Conservation (phyloP, 2,329 filamentous ascomycete species). For the Sphaerulina vaccinii region DNA sequence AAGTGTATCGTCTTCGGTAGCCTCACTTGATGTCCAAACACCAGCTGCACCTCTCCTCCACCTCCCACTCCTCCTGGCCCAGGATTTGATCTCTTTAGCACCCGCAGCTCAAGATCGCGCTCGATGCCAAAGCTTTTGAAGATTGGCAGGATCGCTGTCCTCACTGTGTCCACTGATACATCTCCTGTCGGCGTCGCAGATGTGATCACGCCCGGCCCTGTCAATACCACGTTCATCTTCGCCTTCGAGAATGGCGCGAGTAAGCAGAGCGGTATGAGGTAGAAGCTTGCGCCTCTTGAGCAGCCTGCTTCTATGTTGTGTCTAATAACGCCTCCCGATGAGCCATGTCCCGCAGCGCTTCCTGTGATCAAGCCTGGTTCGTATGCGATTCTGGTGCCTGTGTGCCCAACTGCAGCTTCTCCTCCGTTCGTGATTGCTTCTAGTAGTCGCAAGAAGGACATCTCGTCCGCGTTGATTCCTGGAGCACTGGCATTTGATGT, state of each 20-base stretch:
- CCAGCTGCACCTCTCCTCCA: slow-evolving; percentile 86
- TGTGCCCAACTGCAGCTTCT: slow-evolving; percentile 92
- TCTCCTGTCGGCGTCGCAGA: slow-evolving; percentile 80
- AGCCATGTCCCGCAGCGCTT: slow-evolving; percentile 71
- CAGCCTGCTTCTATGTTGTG: slow-evolving; percentile 77
- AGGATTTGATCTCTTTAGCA: slow-evolving; percentile 76
- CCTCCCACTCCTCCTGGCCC: slow-evolving; percentile 74
- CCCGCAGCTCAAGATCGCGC: slow-evolving; percentile 78
- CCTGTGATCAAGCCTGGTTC: slow-evolving; percentile 90
- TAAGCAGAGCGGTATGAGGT: slow-evolving; percentile 82
- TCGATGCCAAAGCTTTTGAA: slow-evolving; percentile 89
- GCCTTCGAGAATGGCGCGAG: slow-evolving; percentile 91
- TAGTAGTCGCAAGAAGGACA: slow-evolving; percentile 91
- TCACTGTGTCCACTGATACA: slow-evolving; percentile 87
- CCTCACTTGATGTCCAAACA: slow-evolving; percentile 90
- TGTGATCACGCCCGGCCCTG: slow-evolving; percentile 89
- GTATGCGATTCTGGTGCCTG: slow-evolving; percentile 88
- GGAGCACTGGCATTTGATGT: slow-evolving; percentile 80
- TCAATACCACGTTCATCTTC: slow-evolving; percentile 85
- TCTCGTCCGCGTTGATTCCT: slow-evolving; percentile 86
- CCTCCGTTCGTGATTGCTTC: slow-evolving; percentile 94
- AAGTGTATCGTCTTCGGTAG: slow-evolving; percentile 92
- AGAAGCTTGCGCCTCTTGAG: slow-evolving; percentile 83
- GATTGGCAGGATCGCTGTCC: slow-evolving; percentile 85
- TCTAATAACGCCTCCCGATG: slow-evolving; percentile 71